Evolutionary conservation across 805 yeast species (phyloP), one percentile per base, ranked within the genome.

Genomic region (Yamadazyma scolyti): DNA sequence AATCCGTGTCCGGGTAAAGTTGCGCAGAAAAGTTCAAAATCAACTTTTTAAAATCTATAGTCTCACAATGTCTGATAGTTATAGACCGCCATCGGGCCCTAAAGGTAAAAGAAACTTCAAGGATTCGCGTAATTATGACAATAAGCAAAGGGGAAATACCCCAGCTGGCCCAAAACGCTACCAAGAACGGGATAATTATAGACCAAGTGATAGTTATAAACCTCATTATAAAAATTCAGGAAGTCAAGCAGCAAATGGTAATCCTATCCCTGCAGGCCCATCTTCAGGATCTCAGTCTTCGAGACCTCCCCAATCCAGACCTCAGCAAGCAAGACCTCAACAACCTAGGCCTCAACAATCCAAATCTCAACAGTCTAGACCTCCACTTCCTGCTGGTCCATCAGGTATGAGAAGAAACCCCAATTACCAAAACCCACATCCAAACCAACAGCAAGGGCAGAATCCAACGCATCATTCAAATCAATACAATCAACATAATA

Each of bases 21-120:
- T 11, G 7, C 13, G 8, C 25, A 11, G n/a, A 25, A 14, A n/a
- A 11, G 18, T n/a, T n/a, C 11, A 25, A 11, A 9, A 9, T 23
- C 25, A 9, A 10, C 20, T 26, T 17, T 16, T n/a, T n/a, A n/a
- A n/a, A n/a, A n/a, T n/a, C n/a, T 20, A 16, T 14, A 13, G n/a
- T 21, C 13, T 20, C n/a, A 28, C 18, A 26, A 59, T 59, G 66
- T 56, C 64, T 20, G 66, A 58, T 24, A 48, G 59, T 33, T 55
- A 54, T 35, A 57, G 61, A 44, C 56, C 44, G 8, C 33, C 46
- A 12, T 16, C 36, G 17, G 40, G 46, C 4, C 45, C 62, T 4
- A 54, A 47, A 30, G 44, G 54, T 11, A 37, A 28, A 9, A 16
- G 27, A 11, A 11, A 12, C n/a, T 16, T 10, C 20, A 20, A 13